These are phyloP conservation scores for Escovopsis weberi DNA, from an alignment of 2,329 filamentous ascomycete genomes.

Conservation along the genomic window DNA sequence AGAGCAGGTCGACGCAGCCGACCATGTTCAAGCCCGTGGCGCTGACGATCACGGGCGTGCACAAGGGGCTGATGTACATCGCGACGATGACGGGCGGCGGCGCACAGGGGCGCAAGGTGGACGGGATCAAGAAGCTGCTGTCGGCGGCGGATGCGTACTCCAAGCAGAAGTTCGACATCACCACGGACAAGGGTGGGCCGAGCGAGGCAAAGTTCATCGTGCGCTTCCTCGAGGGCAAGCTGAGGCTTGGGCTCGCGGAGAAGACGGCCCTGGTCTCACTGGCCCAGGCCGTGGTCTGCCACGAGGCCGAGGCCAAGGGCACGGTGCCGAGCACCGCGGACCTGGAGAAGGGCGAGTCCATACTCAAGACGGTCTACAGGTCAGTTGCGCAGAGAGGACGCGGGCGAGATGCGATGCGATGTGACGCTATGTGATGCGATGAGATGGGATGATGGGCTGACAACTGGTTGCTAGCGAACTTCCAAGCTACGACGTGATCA, in stretches of 20 bases:
- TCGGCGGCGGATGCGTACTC: conserved; percentile 69
- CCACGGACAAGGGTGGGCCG: conserved; percentile 79
- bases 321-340: conserved; percentile 60
- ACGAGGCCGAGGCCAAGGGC: conserved; percentile 60
- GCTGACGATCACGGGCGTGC: conserved; percentile 73
- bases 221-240: conserved; percentile 85
- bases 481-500: conserved; percentile 87
- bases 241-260: conserved; percentile 82
- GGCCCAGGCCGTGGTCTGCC: conserved; percentile 73
- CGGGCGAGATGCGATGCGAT: too few species aligned
- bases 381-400: conserved; percentile 20
- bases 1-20: conserved; percentile 85
- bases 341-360: conserved; percentile 67
- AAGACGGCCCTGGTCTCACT: conserved; percentile 82
- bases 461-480: conserved; percentile 48
- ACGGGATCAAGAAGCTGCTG: conserved; percentile 91
- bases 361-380: conserved; percentile 85
- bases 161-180: conserved; percentile 73
- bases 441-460: not conserved
- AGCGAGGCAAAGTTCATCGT: conserved; percentile 93
- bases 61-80: conserved; percentile 76
- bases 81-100: conserved; percentile 78
- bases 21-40: conserved; percentile 98
- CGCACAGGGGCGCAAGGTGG: conserved; percentile 80
- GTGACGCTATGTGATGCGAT: too few species aligned